Base-by-base conservation (phyloP, 805 yeast species). In the Barnettozyma botsteinii region DNA sequence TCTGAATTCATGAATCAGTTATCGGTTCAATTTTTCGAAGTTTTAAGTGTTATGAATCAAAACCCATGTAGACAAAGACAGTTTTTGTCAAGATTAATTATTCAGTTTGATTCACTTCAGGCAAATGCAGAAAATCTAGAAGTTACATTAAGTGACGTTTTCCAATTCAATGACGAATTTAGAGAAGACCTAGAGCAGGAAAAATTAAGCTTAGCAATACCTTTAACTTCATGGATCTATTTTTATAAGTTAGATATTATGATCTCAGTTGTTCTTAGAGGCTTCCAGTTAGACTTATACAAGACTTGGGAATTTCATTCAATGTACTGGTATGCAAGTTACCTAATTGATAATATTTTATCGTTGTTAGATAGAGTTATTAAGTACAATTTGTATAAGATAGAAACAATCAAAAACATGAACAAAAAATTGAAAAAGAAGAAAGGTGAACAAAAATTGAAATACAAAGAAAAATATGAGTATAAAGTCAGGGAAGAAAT, bases 61-160 rank as follows among this genome's bases (percentile, higher is more conserved):
- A 91, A 91, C 52, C 79, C 87, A 26, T 77, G 94, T 36, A 71
- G 96, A 41, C 88, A 86, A 53, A 75, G 96, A 47, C 96, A 86
- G 56, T 75, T 82, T 46, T 62, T 81, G 52, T 65, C 79, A 47
- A 66, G 79, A 53, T 65, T 72, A 52, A 53, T 78, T 40, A 52
- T 72, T 33, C 48, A 71, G 3, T 85, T 91, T 83, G 97, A 91
- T 59, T 71, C 87, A 2, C 63, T 85, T 24, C 97, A 91, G 53
- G 93, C 84, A 9, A 71, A 72, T 30, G 70, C 83, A 38, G 95
- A 86, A 52, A 60, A 66, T 5, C 66, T 79, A 27, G 97, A 87
- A 55, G 48, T 69, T 13, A 67, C 65, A 7, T 41, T 73, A 7
- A 60, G 52, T 26, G 48, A 57, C 6, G 51, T 55, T 5, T 65